Evolutionary conservation across 805 yeast species (phyloP), one percentile per base, ranked within the genome.

Genomic region (Candida michaelii): DNA sequence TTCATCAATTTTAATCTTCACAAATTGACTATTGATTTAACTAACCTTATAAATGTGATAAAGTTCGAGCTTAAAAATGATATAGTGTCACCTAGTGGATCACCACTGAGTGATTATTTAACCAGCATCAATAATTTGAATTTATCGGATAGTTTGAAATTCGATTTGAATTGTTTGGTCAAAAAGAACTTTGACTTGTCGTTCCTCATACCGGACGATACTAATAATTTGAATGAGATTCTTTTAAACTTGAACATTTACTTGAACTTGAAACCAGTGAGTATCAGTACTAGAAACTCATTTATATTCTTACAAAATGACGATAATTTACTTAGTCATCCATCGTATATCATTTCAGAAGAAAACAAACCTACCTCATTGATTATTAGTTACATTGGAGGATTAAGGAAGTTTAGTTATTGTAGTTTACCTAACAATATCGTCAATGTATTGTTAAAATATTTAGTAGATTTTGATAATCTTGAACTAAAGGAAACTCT

Each of bases 1-100:
- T 86, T 87, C 52, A 72, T 79, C 18, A 71, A 79, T 49, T 63
- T 80, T 16, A 84, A 83, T 55, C 64, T 86, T 27, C 73, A 82
- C 12, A 76, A 77, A 11, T 69, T 80, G 29, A 81, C 87, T n/a
- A 53, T 78, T 13, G 85, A 80, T 49, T 65, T 83, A 44, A 74
- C 86, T 6, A 52, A 50, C 27, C 45, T 58, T 8, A 51, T 55
- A 13, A 53, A 50, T 34, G 17, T 49, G 11, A 44, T 56, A 6
- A 53, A 53, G 25, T 46, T 47, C 25, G 56, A 54, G 32, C n/a
- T 35, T 45, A 51, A 46, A n/a, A 39, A 44, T 29, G 40, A 27
- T 13, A 8, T 24, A 15, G 25, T 10, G 3, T 6, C 17, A 10
- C 31, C 39, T 3, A 16, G 13, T 15, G 39, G 39, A 3, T 34